A percentile compares a stretch with the other conserved stretches of the same genome.
Conservation (phyloP, 805 yeast species). For the Yarrowia bubula region DNA sequence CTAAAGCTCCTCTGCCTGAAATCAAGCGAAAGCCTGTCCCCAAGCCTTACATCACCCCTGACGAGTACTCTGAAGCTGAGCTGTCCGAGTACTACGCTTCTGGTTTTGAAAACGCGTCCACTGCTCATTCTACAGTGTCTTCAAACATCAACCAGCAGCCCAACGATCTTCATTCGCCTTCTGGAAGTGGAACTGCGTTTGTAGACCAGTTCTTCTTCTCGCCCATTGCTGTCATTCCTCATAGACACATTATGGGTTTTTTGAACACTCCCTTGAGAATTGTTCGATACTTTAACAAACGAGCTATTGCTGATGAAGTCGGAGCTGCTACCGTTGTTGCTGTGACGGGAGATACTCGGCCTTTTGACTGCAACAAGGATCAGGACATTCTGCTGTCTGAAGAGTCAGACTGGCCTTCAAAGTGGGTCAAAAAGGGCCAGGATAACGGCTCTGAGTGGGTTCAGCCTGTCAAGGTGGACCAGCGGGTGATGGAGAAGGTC, state of each 20-base stretch:
- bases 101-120: background rate
- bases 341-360: conserved; percentile 53
- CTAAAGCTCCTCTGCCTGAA: conserved; percentile 31
- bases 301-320: conserved; percentile 66
- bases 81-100: conserved; percentile 58
- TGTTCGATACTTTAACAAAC: conserved; percentile 70
- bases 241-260: conserved; percentile 79
- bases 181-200: conserved; percentile 11
- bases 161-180: background rate
- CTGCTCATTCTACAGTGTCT: conserved; percentile 38
- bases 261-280: conserved; percentile 70
- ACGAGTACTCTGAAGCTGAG: conserved; percentile 52
- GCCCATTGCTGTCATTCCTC: conserved; percentile 72
- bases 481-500: conserved; percentile 56
- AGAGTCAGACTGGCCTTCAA: conserved; percentile 81
- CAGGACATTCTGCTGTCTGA: conserved; percentile 52
- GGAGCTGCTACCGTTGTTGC: conserved; percentile 55
- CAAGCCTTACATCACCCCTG: conserved; percentile 60
- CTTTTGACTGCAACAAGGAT: conserved; percentile 48
- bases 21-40: conserved; percentile 49
- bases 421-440: conserved; percentile 76
- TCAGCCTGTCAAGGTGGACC: conserved; percentile 67
- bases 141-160: conserved; percentile 26
- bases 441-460: conserved; percentile 86
- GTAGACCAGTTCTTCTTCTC: conserved; percentile 37